Conservation (phyloP, 192 early-diverging fungal species). For the Backusella westeae region DNA sequence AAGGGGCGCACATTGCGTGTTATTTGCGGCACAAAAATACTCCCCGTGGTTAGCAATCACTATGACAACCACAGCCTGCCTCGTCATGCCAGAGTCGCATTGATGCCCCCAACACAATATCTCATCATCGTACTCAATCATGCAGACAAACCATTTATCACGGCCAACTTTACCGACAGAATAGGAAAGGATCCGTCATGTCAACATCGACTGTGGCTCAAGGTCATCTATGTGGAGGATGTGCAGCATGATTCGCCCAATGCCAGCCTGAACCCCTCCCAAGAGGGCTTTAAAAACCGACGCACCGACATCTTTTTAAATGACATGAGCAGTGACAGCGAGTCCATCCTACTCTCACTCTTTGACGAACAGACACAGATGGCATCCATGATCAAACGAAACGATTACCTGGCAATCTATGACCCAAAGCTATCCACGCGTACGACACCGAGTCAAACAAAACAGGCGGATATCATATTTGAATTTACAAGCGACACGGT, state of each 20-base stretch:
- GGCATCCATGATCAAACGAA: background rate
- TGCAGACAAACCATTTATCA: slow-evolving; percentile 13
- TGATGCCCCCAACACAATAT: slow-evolving; percentile 7
- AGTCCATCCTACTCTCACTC: slow-evolving; percentile 2
- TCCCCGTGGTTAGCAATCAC: background rate
- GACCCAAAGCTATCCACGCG: slow-evolving; percentile 7
- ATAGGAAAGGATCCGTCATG: background rate
- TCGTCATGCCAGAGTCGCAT: background rate
- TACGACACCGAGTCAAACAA: background rate
- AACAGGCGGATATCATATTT: background rate
- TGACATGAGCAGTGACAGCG: slow-evolving; percentile 13
- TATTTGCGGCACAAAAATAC: background rate
- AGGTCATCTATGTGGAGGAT: slow-evolving; percentile 18
- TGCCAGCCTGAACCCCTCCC: background rate
- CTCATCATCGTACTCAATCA: slow-evolving; percentile 11
- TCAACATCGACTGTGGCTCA: slow-evolving; percentile 11
- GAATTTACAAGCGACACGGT: slow-evolving; percentile 19
- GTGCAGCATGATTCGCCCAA: background rate
- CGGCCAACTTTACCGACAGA: slow-evolving; percentile 1
- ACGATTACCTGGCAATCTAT: slow-evolving; percentile 26
- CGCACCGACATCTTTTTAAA: slow-evolving; percentile 6
- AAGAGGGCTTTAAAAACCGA: background rate
- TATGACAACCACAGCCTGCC: background rate
- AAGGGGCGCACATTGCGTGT: background rate
- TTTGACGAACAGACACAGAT: slow-evolving; percentile 22